phyloP scores from a whole-genome alignment of 2,329 filamentous ascomycete species.

The Cordyceps cicadae region DNA sequence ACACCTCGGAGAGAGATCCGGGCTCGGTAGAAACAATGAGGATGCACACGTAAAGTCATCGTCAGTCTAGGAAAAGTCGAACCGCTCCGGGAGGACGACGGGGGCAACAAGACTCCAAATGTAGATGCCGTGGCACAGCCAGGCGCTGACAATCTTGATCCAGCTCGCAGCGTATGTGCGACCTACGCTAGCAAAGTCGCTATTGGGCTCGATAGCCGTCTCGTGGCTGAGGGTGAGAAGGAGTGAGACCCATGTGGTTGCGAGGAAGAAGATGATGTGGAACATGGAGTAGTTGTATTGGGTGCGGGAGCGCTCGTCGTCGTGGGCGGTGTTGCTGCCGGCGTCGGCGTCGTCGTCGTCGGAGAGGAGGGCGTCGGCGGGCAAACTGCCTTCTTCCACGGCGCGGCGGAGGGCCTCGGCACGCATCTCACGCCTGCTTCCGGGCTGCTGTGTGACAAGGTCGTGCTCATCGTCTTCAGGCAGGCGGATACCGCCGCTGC shows the following conservation, averaged over 20 bases:
- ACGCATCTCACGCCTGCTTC: conserved; percentile 78
- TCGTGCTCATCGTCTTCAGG: conserved; percentile 74
- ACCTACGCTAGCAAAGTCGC: conserved; percentile 85
- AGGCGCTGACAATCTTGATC: conserved; percentile 97
- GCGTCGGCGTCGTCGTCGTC: conserved; percentile 60
- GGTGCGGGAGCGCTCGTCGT: conserved; percentile 81
- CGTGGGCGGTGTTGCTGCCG: conserved; percentile 56
- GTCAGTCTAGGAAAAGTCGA: conserved; percentile 47
- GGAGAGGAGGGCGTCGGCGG: conserved; percentile 78
- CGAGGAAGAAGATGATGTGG: conserved; percentile 95
- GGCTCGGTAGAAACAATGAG: not conserved
- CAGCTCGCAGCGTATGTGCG: conserved; percentile 95
- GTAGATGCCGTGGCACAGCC: conserved; percentile 94
- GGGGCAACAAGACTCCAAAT: conserved; percentile 88
- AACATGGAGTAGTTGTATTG: conserved; percentile 97
- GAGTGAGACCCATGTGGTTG: conserved; percentile 92
- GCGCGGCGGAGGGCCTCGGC: conserved; percentile 84
- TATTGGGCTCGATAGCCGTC: conserved; percentile 44
- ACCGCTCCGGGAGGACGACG: conserved; percentile 75
- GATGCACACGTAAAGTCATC: not conserved
- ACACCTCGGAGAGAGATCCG: not conserved
- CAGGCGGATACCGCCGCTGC: conserved; percentile 50
- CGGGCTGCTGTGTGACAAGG: conserved; percentile 78
- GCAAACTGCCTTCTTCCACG: conserved; percentile 85
- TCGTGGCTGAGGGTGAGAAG: conserved; percentile 70